Conservation (phyloP, 2,329 filamentous ascomycete species). For the Hypoxylon sp. region DNA sequence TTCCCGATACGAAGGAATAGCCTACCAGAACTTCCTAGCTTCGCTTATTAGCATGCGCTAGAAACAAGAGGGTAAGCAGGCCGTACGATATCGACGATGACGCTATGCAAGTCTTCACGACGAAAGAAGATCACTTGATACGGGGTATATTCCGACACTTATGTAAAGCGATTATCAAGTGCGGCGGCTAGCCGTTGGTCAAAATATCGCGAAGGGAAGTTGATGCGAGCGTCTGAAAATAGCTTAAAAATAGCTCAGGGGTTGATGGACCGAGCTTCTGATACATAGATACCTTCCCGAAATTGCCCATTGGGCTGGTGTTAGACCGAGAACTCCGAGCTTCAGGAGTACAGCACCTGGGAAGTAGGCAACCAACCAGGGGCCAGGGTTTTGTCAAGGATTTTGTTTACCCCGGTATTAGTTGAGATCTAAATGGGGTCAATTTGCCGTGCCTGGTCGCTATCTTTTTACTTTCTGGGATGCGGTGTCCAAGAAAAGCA, state of each 20-base stretch:
- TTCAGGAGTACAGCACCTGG: slow-evolving; percentile 24
- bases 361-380: slow-evolving; percentile 28
- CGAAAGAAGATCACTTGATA: not conserved
- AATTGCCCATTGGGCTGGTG: slow-evolving; percentile 24
- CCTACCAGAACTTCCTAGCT: slow-evolving; percentile 8
- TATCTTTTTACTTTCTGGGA: slow-evolving; percentile 23
- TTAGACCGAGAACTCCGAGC: slow-evolving; percentile 9
- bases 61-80: too few species aligned
- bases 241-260: slow-evolving; percentile 23
- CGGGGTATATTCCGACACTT: not conserved
- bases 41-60: slow-evolving; percentile 23
- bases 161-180: not conserved
- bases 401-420: not conserved
- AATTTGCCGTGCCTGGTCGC: slow-evolving; percentile 19
- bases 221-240: slow-evolving; percentile 25
- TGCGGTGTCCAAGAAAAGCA: slow-evolving; percentile 13
- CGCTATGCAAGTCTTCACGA: not conserved
- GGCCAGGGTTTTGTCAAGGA: slow-evolving; percentile 3
- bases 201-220: slow-evolving; percentile 1
- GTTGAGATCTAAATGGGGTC: slow-evolving; percentile 20
- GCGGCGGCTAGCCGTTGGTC: slow-evolving; percentile 1
- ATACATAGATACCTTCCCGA: slow-evolving; percentile 32
- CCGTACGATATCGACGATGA: slow-evolving; percentile 8
- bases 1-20: slow-evolving; percentile 29
- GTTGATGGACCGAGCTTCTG: slow-evolving; percentile 6